phyloP scores from a whole-genome alignment of 495 filamentous ascomycete species.

The Viridothelium virens region DNA sequence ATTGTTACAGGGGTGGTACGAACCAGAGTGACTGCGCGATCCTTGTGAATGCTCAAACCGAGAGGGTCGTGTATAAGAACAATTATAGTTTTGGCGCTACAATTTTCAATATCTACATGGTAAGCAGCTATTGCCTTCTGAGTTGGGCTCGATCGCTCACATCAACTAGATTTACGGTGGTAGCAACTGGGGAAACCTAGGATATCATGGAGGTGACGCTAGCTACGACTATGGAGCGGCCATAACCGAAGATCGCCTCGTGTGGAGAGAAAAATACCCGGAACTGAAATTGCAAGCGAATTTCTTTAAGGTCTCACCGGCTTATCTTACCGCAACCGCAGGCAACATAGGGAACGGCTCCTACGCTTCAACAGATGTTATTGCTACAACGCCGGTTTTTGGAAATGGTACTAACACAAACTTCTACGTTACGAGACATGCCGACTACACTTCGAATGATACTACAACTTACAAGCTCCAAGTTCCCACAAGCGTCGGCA shows the following conservation, averaged over 20 bases:
- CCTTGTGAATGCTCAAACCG: slow-evolving; percentile 59
- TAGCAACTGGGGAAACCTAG: slow-evolving; percentile 78
- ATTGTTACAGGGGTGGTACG: slow-evolving; percentile 62
- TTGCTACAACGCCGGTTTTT: slow-evolving; percentile 5
- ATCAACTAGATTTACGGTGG: slow-evolving; percentile 42
- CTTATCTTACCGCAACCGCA: slow-evolving; percentile 47
- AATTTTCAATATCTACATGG: slow-evolving; percentile 60
- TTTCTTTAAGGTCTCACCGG: slow-evolving; percentile 59
- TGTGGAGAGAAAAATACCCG: slow-evolving; percentile 66
- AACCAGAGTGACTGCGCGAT: slow-evolving; percentile 55
- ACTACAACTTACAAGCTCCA: slow-evolving; percentile 8
- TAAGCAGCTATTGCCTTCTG: neutral
- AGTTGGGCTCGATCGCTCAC: too few species aligned
- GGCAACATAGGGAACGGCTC: slow-evolving; percentile 5
- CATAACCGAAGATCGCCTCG: slow-evolving; percentile 57
- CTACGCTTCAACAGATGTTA: slow-evolving; percentile 7
- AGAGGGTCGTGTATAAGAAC: slow-evolving; percentile 72
- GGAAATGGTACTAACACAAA: slow-evolving; percentile 11
- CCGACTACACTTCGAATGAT: slow-evolving; percentile 8
- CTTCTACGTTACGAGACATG: slow-evolving; percentile 14
- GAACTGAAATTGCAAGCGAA: slow-evolving; percentile 65
- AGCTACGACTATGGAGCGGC: slow-evolving; percentile 63
- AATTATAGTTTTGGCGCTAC: slow-evolving; percentile 53
- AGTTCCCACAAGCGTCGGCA: slow-evolving; percentile 51
- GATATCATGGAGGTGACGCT: slow-evolving; percentile 60